A percentile compares a stretch with the other conserved stretches of the same genome.
Evolutionary conservation across 2,329 filamentous ascomycete species (phyloP).

Genomic region (Aspergillus sp.): DNA sequence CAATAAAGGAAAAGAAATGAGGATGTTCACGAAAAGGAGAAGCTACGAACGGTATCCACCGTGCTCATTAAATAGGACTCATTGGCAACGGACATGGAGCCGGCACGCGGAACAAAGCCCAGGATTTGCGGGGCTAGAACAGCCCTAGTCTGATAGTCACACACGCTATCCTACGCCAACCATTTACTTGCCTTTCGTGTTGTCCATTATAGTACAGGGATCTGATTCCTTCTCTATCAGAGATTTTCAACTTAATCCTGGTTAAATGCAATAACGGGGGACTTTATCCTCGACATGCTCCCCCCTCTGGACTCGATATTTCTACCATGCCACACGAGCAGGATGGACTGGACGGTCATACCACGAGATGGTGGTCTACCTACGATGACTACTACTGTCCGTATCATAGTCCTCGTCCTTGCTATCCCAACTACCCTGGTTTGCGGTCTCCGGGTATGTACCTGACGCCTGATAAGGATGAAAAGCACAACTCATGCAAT

Average conservation of each 20-base stretch:
- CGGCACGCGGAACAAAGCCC: neutral
- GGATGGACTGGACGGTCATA: neutral
- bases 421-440: slow-evolving; percentile 7
- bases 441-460: slow-evolving; percentile 8
- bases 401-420: slow-evolving; percentile 1
- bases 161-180: neutral
- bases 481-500: too few species aligned
- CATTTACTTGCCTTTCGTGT: neutral
- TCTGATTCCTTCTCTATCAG: neutral
- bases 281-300: neutral
- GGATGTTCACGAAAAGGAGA: neutral
- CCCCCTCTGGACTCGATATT: neutral
- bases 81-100: neutral
- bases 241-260: neutral
- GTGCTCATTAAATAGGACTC: neutral
- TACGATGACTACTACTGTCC: slow-evolving; percentile 5
- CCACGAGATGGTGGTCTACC: neutral
- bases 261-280: neutral
- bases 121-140: neutral
- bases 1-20: neutral
- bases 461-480: too few species aligned
- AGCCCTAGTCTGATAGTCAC: neutral
- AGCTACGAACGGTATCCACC: neutral
- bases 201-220: neutral
- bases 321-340: neutral